Conservation (phyloP, 306 rosid species). For the Crotalaria pallida region DNA sequence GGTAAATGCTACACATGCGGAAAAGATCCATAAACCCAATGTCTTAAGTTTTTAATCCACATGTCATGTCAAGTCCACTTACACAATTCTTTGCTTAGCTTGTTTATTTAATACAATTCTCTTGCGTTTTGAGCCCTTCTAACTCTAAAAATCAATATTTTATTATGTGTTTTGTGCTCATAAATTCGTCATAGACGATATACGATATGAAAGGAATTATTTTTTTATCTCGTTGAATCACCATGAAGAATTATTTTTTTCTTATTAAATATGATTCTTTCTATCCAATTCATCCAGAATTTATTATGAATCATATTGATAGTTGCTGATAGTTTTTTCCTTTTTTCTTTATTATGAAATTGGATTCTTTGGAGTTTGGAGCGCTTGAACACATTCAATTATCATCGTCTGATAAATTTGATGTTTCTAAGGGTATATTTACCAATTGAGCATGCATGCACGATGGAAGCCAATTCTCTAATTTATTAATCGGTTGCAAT, state of each 20-base stretch:
- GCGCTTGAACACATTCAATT: conserved; percentile 46
- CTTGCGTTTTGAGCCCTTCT: too few relatives aligned
- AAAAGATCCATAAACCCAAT: too few relatives aligned
- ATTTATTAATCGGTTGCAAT: not conserved
- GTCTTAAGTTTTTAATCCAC: too few relatives aligned
- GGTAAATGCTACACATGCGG: too few relatives aligned
- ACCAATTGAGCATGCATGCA: conserved; percentile 21
- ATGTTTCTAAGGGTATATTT: conserved; percentile 17
- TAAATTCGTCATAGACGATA: not conserved
- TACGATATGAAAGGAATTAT: not conserved
- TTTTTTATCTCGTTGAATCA: too few relatives aligned
- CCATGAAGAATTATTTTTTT: too few relatives aligned
- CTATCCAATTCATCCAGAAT: not conserved
- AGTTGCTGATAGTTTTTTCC: not conserved
- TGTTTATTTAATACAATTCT: too few relatives aligned
- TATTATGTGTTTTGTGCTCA: not conserved
- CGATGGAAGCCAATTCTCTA: not conserved
- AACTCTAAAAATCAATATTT: too few relatives aligned
- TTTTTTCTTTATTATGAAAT: not conserved
- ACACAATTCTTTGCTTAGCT: too few relatives aligned
- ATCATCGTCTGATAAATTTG: conserved; percentile 46
- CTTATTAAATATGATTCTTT: too few relatives aligned
- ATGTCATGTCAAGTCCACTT: too few relatives aligned
- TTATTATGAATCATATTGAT: not conserved
- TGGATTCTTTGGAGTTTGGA: not conserved